Percentiles rank a stretch among this genome's conserved stretches.
Evolutionary conservation across 2,329 filamentous ascomycete species (phyloP).

Genomic region (Aspergillus aculeatinus): DNA sequence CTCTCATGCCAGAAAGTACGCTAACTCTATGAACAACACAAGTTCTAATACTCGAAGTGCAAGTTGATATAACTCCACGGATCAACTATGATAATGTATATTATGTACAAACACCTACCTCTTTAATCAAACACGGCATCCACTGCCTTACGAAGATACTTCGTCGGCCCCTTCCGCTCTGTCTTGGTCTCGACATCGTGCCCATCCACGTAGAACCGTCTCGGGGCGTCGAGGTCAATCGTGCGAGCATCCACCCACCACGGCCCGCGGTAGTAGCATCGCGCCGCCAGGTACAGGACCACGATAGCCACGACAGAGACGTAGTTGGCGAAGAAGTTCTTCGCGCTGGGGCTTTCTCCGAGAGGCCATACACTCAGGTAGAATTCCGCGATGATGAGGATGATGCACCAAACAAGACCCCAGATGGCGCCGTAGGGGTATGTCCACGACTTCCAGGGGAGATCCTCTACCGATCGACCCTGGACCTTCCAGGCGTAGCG

Average conservation of each 20-base stretch:
- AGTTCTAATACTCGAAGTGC: too few species aligned
- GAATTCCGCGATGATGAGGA: constrained; percentile 50
- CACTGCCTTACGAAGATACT: constrained; percentile 8
- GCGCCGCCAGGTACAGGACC: constrained; percentile 43
- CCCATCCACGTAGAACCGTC: constrained; percentile 17
- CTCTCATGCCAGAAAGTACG: too few species aligned
- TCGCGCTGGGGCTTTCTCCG: constrained; percentile 30
- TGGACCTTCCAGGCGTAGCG: constrained; percentile 44
- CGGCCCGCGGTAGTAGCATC: constrained; percentile 40
- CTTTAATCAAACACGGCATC: constrained; percentile 2
- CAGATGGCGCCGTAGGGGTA: constrained; percentile 47
- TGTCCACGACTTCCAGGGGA: constrained; percentile 48
- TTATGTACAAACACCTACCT: neutral
- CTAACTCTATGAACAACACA: too few species aligned
- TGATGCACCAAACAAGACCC: constrained; percentile 46
- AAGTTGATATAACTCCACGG: neutral
- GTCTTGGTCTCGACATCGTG: constrained; percentile 16
- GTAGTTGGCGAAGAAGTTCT: constrained; percentile 51
- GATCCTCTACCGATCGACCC: constrained; percentile 36
- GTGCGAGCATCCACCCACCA: constrained; percentile 35
- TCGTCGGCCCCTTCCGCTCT: constrained; percentile 5
- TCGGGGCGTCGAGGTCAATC: constrained; percentile 36
- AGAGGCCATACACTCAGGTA: constrained; percentile 51
- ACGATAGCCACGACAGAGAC: constrained; percentile 47
- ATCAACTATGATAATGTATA: neutral